Percentiles rank a stretch among this genome's conserved stretches.
phyloP scores from a whole-genome alignment of 2,329 filamentous ascomycete species.

The Lachnellula suecica region DNA sequence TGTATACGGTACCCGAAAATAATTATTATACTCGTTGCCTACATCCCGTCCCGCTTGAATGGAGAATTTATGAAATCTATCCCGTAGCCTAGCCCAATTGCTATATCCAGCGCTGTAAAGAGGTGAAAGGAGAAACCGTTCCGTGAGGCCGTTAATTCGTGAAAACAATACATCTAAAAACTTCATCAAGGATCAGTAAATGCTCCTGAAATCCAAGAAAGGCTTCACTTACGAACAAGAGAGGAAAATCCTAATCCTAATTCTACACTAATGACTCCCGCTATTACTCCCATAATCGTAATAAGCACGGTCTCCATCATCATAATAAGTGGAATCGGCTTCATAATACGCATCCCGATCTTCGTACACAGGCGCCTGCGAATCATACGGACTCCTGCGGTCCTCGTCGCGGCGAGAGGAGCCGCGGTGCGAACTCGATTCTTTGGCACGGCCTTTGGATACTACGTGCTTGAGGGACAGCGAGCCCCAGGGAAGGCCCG shows the following conservation, averaged over 20 bases:
- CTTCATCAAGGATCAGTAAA: not conserved
- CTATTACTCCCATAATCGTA: slow-evolving; percentile 32
- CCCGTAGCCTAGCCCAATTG: not conserved
- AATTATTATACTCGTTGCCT: not conserved
- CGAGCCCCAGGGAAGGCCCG: slow-evolving; percentile 72
- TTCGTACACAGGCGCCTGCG: slow-evolving; percentile 19
- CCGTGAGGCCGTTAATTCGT: slow-evolving; percentile 7
- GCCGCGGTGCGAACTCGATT: slow-evolving; percentile 41
- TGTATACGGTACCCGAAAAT: too few species aligned
- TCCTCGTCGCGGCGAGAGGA: slow-evolving; percentile 30
- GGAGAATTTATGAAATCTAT: slow-evolving; percentile 6
- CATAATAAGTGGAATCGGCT: slow-evolving; percentile 23
- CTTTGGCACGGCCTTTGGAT: slow-evolving; percentile 42
- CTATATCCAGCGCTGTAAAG: not conserved
- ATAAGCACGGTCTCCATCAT: slow-evolving; percentile 26
- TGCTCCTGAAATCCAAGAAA: not conserved
- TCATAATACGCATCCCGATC: slow-evolving; percentile 28
- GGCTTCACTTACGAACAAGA: too few species aligned
- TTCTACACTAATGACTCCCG: slow-evolving; percentile 21
- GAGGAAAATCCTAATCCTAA: too few species aligned
- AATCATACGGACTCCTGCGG: slow-evolving; percentile 19
- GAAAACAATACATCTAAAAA: not conserved
- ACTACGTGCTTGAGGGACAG: slow-evolving; percentile 58
- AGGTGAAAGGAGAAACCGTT: not conserved
- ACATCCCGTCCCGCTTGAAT: not conserved